A percentile compares a stretch with the other conserved stretches of the same genome.
These are phyloP conservation scores for Candida dajiaensis DNA, from an alignment of 805 yeast genomes.

Conservation along the genomic window DNA sequence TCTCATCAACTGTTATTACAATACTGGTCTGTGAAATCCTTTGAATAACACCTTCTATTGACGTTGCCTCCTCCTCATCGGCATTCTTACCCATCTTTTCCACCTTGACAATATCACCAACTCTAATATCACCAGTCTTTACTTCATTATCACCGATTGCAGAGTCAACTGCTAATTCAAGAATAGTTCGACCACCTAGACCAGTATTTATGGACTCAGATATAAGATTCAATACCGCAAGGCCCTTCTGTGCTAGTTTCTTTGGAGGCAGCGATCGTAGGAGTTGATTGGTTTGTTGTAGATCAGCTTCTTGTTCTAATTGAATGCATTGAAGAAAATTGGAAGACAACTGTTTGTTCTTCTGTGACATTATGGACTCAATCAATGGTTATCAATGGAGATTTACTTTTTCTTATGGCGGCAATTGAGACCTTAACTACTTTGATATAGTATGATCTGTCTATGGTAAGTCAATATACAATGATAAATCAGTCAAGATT, in stretches of 20 bases:
- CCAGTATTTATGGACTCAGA: constrained; percentile 67
- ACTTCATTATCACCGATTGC: constrained; percentile 18
- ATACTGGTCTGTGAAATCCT: constrained; percentile 43
- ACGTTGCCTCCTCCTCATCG: not conserved
- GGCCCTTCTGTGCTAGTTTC: constrained; percentile 60
- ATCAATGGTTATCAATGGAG: too few relatives aligned
- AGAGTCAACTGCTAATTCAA: constrained; percentile 59
- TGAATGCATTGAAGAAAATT: constrained; percentile 16
- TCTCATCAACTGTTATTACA: constrained; percentile 56
- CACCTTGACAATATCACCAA: not conserved
- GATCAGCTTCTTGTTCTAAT: constrained; percentile 18
- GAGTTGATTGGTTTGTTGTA: constrained; percentile 27
- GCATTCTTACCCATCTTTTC: not conserved
- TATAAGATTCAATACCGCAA: constrained; percentile 65
- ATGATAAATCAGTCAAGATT: too few relatives aligned
- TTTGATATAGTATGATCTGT: too few relatives aligned
- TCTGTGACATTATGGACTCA: not conserved
- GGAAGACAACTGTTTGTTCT: constrained; percentile 8
- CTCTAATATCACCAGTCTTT: not conserved
- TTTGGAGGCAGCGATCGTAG: constrained; percentile 51
- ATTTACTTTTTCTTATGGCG: too few relatives aligned
- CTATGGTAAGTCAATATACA: too few relatives aligned
- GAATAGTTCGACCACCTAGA: constrained; percentile 64
- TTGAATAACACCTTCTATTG: constrained; percentile 61
- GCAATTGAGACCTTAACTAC: too few relatives aligned